Evolutionary conservation across 2,329 filamentous ascomycete genomes (phyloP), one percentile per base, ranked within the genome.

Genomic region (Coniochaeta pulveracea): DNA sequence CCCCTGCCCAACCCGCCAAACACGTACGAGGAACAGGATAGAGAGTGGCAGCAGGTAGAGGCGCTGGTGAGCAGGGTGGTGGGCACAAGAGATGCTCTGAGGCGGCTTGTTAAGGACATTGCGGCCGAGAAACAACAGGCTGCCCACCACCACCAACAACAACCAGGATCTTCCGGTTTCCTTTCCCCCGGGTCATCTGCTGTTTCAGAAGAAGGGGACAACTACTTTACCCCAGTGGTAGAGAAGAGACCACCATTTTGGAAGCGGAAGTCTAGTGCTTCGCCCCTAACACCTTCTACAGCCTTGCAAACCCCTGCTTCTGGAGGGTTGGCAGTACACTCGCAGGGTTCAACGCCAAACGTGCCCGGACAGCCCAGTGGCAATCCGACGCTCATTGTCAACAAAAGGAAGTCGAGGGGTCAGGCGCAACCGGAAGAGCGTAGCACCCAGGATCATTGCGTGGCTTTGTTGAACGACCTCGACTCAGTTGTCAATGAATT

Each of bases 21-120:
- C 31, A 50, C 52, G 12, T 59, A 50, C 37, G 47, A 60, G 22
- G 52, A 76, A 5, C 85, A 93, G 45, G 80, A 89, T 34, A 69
- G 71, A 38, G 85, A 94, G 54, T 98, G 91, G 91, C 71, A 76
- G 38, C 80, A 82, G 46, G 80, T 94, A 2, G 88, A 95, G 57
- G 67, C 77, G 2, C 63, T 98, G 23, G 82, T 96, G 18, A 86
- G 85, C 50, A 76, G 85, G 39, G 75, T 96, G 10, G 81, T 86
- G 6, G 86, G 85, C 2, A 88, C 86, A 30, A 72, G 91, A 45
- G 91, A 98, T 60, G 85, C 86, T 2, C 74, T 95, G 15, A 77
- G 88, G 32, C 76, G 85, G 23, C 63, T 98, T 27, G 89, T 88
- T 9, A 86, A 83, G 52, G 85, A 93, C 48, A 85, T 86, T 31